A percentile compares a stretch with the other conserved stretches of the same genome.
Evolutionary conservation across 768 basidiomycete genomes (phyloP).

Genomic region (Lactifluus hygrophoroides): DNA sequence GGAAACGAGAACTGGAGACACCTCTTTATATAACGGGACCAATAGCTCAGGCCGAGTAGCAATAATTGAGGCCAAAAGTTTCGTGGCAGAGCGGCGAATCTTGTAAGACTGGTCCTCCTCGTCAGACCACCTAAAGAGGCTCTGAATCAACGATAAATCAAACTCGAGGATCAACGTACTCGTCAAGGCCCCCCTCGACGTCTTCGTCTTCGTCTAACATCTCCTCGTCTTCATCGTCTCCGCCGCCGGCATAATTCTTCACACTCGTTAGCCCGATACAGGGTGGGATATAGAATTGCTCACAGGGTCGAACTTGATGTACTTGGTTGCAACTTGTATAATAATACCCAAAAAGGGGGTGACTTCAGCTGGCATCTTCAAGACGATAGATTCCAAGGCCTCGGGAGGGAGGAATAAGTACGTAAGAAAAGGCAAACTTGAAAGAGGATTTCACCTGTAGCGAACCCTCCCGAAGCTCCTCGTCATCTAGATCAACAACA

Average conservation of each 20-base stretch:
- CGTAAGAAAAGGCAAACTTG: background rate
- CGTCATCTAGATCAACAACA: conserved; percentile 65
- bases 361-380: conserved; percentile 79
- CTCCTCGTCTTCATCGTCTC: conserved; percentile 55
- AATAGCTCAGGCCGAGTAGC: conserved; percentile 87
- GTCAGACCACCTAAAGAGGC: conserved; percentile 69
- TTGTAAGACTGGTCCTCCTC: conserved; percentile 99
- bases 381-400: conserved; percentile 79
- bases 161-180: conserved; percentile 37
- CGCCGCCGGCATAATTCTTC: conserved; percentile 72
- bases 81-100: conserved; percentile 88
- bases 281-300: conserved; percentile 23
- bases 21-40: conserved; percentile 65
- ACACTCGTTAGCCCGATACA: conserved; percentile 4
- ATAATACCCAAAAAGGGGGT: conserved; percentile 63
- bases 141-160: conserved; percentile 1
- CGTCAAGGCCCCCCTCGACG: conserved; percentile 70
- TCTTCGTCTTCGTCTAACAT: conserved; percentile 64
- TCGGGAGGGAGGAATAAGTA: conserved; percentile 25
- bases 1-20: conserved; percentile 83
- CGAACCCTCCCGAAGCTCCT: conserved; percentile 73
- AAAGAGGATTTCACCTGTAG: conserved; percentile 47
- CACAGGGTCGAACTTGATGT: conserved; percentile 92
- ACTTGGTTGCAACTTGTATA: conserved; percentile 60
- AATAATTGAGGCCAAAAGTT: conserved; percentile 77